Percentiles rank a stretch among this genome's conserved stretches.
phyloP scores from a whole-genome alignment of 208 protist species.

The Tritrichomonas musculus region DNA sequence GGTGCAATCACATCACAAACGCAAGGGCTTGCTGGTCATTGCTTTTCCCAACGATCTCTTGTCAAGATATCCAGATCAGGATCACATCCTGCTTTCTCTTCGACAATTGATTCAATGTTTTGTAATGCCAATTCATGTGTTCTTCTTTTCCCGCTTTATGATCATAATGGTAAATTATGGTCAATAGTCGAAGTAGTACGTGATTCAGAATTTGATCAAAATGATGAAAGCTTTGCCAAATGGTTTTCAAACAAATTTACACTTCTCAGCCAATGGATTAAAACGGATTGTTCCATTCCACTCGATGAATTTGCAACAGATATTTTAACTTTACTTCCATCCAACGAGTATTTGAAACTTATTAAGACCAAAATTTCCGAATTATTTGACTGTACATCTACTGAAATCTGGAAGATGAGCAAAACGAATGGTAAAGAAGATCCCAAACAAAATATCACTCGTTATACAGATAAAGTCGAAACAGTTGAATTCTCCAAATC shows the following conservation, averaged over 20 bases:
- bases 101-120: background rate
- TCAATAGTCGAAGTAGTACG: background rate
- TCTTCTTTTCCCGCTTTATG: background rate
- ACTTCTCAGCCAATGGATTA: background rate
- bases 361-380: background rate
- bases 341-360: background rate
- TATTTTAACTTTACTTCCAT: background rate
- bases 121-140: background rate
- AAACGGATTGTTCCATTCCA: too few relatives aligned
- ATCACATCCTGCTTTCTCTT: background rate
- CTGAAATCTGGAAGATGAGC: slow-evolving; percentile 2
- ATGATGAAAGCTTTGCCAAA: background rate
- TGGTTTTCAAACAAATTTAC: background rate
- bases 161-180: background rate
- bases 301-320: background rate
- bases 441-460: background rate
- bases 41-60: background rate
- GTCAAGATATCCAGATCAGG: background rate
- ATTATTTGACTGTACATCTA: background rate
- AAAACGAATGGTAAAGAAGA: too few relatives aligned
- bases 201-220: background rate
- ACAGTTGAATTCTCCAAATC: background rate
- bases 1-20: background rate
- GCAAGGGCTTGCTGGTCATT: background rate
- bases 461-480: background rate